Evolutionary conservation across 2,329 filamentous ascomycete genomes (phyloP).

Genomic region (Fusarium chlamydosporum): DNA sequence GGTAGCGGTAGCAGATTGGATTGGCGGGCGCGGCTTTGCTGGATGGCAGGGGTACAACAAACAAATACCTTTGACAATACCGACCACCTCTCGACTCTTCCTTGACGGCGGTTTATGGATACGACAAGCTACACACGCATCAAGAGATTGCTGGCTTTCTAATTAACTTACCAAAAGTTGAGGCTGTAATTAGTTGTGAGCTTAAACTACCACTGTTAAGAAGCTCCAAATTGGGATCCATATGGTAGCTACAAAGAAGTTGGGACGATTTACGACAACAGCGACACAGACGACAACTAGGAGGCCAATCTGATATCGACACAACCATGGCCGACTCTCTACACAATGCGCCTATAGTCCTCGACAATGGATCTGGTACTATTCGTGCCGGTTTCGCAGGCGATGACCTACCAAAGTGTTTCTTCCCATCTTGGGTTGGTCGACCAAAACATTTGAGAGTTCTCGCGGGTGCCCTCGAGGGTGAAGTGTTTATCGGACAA

Average conservation of each 20-base stretch:
- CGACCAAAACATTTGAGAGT: conserved; percentile 95
- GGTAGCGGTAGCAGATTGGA: conserved; percentile 35
- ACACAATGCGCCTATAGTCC: conserved; percentile 97
- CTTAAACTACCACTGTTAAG: conserved; percentile 33
- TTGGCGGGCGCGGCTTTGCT: conserved; percentile 45
- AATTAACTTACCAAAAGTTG: conserved; percentile 24
- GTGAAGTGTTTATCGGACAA: conserved; percentile 96
- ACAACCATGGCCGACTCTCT: conserved; percentile 72
- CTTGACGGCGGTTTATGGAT: conserved; percentile 37
- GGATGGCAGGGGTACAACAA: conserved; percentile 45
- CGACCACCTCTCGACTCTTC: conserved; percentile 36
- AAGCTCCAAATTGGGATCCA: conserved; percentile 42
- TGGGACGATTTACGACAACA: conserved; percentile 40
- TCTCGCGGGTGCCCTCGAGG: conserved; percentile 95
- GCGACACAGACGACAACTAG: conserved; percentile 24
- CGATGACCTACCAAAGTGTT: conserved; percentile 95
- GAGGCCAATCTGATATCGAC: conserved; percentile 14
- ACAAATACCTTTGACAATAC: conserved; percentile 40
- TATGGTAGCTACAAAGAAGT: conserved; percentile 39
- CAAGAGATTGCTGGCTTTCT: conserved; percentile 19
- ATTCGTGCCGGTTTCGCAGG: conserved; percentile 97
- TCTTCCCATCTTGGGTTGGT: conserved; percentile 97
- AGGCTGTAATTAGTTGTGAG: conserved; percentile 37
- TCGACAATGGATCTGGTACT: conserved; percentile 98
- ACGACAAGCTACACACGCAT: conserved; percentile 38